These are phyloP conservation scores for Nemania abortiva DNA, from an alignment of 2,329 filamentous ascomycete species.

Conservation along the genomic window DNA sequence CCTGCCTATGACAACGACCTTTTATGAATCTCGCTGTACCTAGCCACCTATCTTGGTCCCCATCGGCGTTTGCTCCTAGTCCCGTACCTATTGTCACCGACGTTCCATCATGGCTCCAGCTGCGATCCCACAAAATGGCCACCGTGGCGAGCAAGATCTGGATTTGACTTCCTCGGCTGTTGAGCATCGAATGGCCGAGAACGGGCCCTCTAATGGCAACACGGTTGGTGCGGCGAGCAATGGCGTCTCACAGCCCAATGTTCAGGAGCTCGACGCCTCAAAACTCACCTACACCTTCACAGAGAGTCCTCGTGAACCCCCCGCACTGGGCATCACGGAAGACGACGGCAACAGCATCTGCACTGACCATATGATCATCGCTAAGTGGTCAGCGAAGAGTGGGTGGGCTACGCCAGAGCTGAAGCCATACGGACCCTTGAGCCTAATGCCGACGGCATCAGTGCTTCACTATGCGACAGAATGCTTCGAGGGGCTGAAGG, in stretches of 20 bases:
- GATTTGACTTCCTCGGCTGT: constrained; percentile 66
- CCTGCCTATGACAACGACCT: not conserved
- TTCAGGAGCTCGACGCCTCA: constrained; percentile 72
- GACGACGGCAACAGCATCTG: constrained; percentile 63
- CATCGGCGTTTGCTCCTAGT: not conserved
- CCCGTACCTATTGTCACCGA: not conserved
- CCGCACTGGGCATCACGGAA: constrained; percentile 47
- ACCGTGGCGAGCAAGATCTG: constrained; percentile 58
- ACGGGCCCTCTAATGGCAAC: constrained; percentile 47
- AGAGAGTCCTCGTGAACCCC: constrained; percentile 47
- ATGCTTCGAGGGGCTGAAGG: constrained; percentile 80
- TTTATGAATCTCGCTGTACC: not conserved
- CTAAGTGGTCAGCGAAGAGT: constrained; percentile 67
- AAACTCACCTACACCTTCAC: constrained; percentile 66
- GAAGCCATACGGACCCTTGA: constrained; percentile 73
- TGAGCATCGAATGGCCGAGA: constrained; percentile 60
- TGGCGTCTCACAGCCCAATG: constrained; percentile 58
- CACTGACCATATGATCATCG: constrained; percentile 90
- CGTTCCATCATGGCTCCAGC: constrained; percentile 61
- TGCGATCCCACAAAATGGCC: constrained; percentile 56
- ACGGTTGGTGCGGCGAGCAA: constrained; percentile 47
- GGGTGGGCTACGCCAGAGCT: constrained; percentile 77
- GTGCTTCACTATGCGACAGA: constrained; percentile 81
- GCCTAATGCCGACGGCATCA: constrained; percentile 75
- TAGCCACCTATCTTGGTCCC: not conserved